Base-by-base conservation (phyloP, 352 stramenopile species). In the Thalassiosira pacifica region DNA sequence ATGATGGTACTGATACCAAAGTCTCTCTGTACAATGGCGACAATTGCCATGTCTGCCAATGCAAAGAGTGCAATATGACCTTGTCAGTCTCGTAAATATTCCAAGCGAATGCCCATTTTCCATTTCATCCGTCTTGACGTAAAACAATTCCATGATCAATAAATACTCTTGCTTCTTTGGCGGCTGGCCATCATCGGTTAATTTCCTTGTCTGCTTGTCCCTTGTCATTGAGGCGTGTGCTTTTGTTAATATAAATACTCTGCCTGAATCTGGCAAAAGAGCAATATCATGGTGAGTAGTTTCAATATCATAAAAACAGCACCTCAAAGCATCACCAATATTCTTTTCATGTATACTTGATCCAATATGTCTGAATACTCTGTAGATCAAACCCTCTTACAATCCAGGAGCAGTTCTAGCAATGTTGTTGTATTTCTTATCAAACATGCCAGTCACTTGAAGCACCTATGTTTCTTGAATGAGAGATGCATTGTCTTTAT, bases 281-380 rank as follows among this genome's bases (percentile, higher is more conserved):
- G 70, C 70, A 60, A 79, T 34, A 4, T 1, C 70, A 32, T 71
- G 64, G 19, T 71, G 57, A 22, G 34, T 37, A 9, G 55, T 37
- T 4, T 65, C 27, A 11, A 37, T 65, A 2, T 65, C 22, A 18
- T 75, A 64, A 4, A 11, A 60, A 31, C 67, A 75, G 9, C 67
- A 13, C 42, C n/a, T 63, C 19, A 75, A 64, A 31, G 67, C 37
- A 75, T 75, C 67, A 27, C 67, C 67, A 16, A 75, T 75, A 64
- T 64, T 75, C n/a, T n/a, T n/a, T n/a, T n/a, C n/a, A n/a, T n/a
- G n/a, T n/a, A n/a, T n/a, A n/a, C n/a, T n/a, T n/a, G n/a, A n/a
- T n/a, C n/a, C n/a, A n/a, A n/a, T n/a, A n/a, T n/a, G n/a, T n/a
- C n/a, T n/a, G n/a, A n/a, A n/a, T n/a, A n/a, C n/a, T n/a, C n/a